Base-by-base conservation (phyloP, 179 eudicot genomes). In the Silene coronaria region DNA sequence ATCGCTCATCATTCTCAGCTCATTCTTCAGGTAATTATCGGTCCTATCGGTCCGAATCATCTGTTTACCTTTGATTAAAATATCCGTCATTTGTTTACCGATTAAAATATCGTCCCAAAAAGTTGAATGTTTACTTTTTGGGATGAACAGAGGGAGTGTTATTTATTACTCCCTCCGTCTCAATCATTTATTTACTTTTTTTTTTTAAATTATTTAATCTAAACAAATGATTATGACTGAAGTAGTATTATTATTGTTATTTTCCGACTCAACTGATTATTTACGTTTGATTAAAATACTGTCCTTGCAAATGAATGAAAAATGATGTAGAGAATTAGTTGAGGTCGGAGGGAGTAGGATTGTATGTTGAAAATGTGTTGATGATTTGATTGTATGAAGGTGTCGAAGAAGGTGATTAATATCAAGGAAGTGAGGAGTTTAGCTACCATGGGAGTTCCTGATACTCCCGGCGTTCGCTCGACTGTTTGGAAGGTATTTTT, bases 371-470 rank as follows among this genome's bases (percentile, higher is more conserved):
- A 66, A 13, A 45, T 28, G 19, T 51, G 3, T 66, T 26, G 36
- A 32, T 74, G 71, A 72, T 27, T 27, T 28, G 34, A 11, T 27
- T 53, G 58, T 4, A 17, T 53, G 21, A 19, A 93, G 97, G 72
- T 93, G 34, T 91, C 99, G 46, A 93, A 90, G 91, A 96, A 96
- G 91, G 85, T 91, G 72, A 80, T 96, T 36, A 88, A 89, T 63
- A 82, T 93, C 87, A 84, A 89, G 30, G 99, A 96, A 83, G 78
- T 96, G 71, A 87, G 99, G 80, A 88, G 86, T 71, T 84, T 96
- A 66, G 93, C 97, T 1, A 87, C 97, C 61, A 85, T 88, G 77
- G 95, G 97, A 16, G 84, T 96, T 66, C 97, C 99, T 1, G 99
- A 96, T 81, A 90, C 87, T 76, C 97, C 97, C 36, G 91, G 89